Evolutionary conservation across 495 filamentous ascomycete species (phyloP).

Genomic region (Neurospora sp.): DNA sequence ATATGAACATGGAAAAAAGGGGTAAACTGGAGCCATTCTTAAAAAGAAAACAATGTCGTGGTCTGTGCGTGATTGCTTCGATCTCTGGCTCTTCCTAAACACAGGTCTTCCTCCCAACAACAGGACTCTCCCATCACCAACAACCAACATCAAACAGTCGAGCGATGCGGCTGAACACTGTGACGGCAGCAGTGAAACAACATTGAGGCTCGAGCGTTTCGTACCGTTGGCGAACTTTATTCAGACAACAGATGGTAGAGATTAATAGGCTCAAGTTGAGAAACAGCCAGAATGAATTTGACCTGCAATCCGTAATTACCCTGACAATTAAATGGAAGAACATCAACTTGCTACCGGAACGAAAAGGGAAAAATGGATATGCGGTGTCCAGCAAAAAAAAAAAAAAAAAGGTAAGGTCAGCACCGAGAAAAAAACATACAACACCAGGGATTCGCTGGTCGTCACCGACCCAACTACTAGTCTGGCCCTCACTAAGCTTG

Average conservation of each 20-base stretch:
- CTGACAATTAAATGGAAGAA: neutral
- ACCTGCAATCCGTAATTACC: neutral
- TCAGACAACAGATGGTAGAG: neutral
- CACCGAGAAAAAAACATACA: slow-evolving; percentile 17
- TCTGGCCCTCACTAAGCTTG: slow-evolving; percentile 6
- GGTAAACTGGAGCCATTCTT: neutral
- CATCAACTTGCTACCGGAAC: too few relatives aligned
- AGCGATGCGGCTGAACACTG: neutral
- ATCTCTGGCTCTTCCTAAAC: neutral
- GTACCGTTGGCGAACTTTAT: neutral
- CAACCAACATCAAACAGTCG: neutral
- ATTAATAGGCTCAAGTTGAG: neutral
- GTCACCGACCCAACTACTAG: slow-evolving; percentile 42
- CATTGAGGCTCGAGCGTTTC: neutral
- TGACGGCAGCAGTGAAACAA: neutral
- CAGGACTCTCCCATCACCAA: neutral
- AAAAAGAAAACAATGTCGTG: neutral
- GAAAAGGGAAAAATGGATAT: too few relatives aligned
- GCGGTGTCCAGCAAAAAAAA: too few relatives aligned
- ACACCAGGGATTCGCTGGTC: slow-evolving; percentile 23
- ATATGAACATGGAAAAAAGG: neutral
- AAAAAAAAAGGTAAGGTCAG: too few relatives aligned
- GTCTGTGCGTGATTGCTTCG: neutral
- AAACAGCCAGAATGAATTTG: neutral
- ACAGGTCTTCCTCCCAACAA: neutral